phyloP scores from a whole-genome alignment of 208 protist species.

The Zelonia costaricensis region DNA sequence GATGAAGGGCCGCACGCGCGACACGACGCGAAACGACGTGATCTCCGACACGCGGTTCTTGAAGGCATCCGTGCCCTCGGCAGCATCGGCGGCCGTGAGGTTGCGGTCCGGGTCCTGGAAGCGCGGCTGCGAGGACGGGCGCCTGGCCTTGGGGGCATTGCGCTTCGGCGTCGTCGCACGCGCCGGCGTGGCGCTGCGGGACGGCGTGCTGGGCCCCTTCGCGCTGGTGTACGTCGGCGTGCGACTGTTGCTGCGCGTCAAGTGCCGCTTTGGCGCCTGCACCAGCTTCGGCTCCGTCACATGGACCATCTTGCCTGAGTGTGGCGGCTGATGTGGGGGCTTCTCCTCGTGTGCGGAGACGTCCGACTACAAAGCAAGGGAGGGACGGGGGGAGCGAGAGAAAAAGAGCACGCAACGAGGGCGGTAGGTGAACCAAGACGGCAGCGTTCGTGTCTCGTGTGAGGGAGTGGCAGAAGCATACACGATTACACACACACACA shows the following conservation, averaged over 20 bases:
- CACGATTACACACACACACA: background rate
- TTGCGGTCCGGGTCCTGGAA: constrained; percentile 29
- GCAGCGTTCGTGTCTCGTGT: no score
- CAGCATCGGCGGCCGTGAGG: constrained; percentile 48
- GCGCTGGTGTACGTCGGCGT: background rate
- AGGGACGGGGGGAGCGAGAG: background rate
- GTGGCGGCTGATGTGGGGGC: background rate
- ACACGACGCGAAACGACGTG: constrained; percentile 84
- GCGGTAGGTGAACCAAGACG: no score
- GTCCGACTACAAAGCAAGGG: no score
- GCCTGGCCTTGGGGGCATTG: background rate
- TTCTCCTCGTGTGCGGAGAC: no score
- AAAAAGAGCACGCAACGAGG: background rate
- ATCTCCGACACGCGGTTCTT: constrained; percentile 84
- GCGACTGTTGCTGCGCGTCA: constrained; percentile 8
- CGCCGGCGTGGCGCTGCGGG: constrained; percentile 4
- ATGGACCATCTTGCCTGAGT: constrained; percentile 2
- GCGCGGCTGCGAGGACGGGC: background rate
- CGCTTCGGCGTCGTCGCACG: constrained; percentile 12
- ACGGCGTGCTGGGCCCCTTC: background rate
- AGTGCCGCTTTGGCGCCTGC: constrained; percentile 23
- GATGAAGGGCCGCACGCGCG: constrained; percentile 89
- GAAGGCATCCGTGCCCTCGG: constrained; percentile 74
- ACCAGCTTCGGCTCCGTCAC: constrained; percentile 70
- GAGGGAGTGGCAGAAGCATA: background rate